Conservation (phyloP, 2,329 filamentous ascomycete genomes). For the Aquanectria penicillioides region DNA sequence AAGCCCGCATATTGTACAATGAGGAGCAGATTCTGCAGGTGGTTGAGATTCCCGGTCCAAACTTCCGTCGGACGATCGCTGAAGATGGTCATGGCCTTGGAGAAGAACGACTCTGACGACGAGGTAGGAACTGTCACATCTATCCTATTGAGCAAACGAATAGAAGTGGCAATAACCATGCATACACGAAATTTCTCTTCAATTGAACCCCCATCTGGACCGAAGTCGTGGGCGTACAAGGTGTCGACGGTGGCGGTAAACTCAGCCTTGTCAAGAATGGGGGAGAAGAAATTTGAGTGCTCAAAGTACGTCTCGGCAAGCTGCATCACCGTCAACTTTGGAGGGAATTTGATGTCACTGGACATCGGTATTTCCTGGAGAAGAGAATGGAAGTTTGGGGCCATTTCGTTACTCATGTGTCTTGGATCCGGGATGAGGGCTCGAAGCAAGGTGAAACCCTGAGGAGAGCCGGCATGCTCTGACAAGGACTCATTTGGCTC, state of each 20-base stretch:
- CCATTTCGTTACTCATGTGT: too few relatives aligned
- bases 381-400: background rate
- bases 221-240: conserved; percentile 19
- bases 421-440: too few relatives aligned
- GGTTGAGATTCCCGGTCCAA: conserved; percentile 27
- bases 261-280: conserved; percentile 25
- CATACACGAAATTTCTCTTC: conserved; percentile 16
- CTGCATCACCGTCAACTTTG: conserved; percentile 4
- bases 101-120: conserved; percentile 21
- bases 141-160: conserved; percentile 27
- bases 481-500: too few relatives aligned
- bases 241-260: conserved; percentile 14
- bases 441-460: too few relatives aligned
- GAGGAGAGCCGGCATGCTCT: too few relatives aligned
- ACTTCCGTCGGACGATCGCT: background rate
- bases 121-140: conserved; percentile 24
- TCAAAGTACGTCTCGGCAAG: conserved; percentile 41
- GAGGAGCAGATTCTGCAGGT: conserved; percentile 21
- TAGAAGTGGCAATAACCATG: conserved; percentile 26
- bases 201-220: background rate
- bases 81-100: conserved; percentile 18
- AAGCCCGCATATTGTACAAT: conserved; percentile 30
- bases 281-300: conserved; percentile 42
- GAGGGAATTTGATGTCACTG: conserved; percentile 18
- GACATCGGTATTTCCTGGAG: conserved; percentile 19